Percentiles rank a stretch among this genome's conserved stretches.
Evolutionary conservation across 768 basidiomycete species (phyloP).

Genomic region (Russula dissimulans): DNA sequence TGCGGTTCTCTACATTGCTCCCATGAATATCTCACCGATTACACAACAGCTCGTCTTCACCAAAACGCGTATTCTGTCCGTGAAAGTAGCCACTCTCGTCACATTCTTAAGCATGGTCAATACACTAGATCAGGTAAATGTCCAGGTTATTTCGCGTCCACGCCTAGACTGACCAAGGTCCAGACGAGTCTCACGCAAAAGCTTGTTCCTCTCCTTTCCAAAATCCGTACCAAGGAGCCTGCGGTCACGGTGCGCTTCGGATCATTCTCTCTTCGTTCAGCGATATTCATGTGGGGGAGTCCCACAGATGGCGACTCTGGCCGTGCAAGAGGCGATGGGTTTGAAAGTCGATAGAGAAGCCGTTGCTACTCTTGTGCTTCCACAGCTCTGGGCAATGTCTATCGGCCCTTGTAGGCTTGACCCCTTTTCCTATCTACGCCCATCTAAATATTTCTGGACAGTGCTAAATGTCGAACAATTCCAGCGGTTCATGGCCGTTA

Average conservation of each 20-base stretch:
- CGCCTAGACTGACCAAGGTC: neutral
- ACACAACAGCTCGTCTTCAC: conserved; percentile 74
- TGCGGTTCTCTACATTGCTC: conserved; percentile 32
- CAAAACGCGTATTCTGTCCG: conserved; percentile 78
- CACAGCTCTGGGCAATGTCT: conserved; percentile 85
- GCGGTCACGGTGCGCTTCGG: conserved; percentile 74
- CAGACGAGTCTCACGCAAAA: conserved; percentile 88
- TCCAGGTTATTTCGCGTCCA: neutral
- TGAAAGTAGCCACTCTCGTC: conserved; percentile 83
- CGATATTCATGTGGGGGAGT: neutral
- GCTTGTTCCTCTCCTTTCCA: conserved; percentile 86
- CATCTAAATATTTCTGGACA: conserved; percentile 23
- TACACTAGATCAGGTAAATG: conserved; percentile 71
- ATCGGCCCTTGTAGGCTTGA: conserved; percentile 68
- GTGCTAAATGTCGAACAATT: conserved; percentile 84
- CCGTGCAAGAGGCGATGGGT: conserved; percentile 95
- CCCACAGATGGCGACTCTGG: conserved; percentile 71
- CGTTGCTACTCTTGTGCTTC: conserved; percentile 47
- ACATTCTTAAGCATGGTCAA: conserved; percentile 84
- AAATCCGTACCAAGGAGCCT: conserved; percentile 94
- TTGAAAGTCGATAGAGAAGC: conserved; percentile 90
- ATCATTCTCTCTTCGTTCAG: neutral
- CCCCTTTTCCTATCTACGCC: conserved; percentile 3
- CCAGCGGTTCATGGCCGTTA: conserved; percentile 82
- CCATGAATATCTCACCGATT: neutral